Evolutionary conservation across 331 rosid species (phyloP).

Genomic region (Rosa hybrid): DNA sequence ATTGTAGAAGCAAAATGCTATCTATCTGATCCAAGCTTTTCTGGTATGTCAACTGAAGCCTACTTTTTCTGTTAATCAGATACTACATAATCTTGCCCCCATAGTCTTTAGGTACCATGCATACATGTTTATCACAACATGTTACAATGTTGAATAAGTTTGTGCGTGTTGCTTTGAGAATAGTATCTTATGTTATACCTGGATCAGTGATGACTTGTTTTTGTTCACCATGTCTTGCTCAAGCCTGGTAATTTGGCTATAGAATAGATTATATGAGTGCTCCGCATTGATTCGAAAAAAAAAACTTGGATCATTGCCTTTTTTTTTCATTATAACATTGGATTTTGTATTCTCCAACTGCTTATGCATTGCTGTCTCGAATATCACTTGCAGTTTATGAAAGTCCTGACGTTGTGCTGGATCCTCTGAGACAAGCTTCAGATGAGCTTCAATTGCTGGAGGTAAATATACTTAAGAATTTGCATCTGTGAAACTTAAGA

Average conservation of each 20-base stretch:
- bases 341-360: neutral
- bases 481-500: neutral
- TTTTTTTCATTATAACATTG: neutral
- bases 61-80: neutral
- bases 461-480: conserved; percentile 49
- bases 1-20: conserved; percentile 92
- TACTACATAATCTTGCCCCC: neutral
- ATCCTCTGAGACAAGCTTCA: conserved; percentile 81
- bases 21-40: conserved; percentile 70
- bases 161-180: neutral
- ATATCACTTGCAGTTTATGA: conserved; percentile 49
- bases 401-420: conserved; percentile 57
- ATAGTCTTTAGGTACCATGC: neutral
- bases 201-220: neutral
- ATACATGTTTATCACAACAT: neutral
- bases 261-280: neutral
- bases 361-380: conserved; percentile 16
- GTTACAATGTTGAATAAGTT: neutral
- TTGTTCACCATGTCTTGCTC: neutral
- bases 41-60: conserved; percentile 40
- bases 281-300: neutral
- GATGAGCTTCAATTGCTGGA: conserved; percentile 81
- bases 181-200: neutral
- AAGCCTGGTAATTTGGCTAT: neutral
- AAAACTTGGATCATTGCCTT: neutral